A percentile compares a stretch with the other conserved stretches of the same genome.
Conservation (phyloP, 2,329 filamentous ascomycete genomes). For the Erysiphe pulchra region DNA sequence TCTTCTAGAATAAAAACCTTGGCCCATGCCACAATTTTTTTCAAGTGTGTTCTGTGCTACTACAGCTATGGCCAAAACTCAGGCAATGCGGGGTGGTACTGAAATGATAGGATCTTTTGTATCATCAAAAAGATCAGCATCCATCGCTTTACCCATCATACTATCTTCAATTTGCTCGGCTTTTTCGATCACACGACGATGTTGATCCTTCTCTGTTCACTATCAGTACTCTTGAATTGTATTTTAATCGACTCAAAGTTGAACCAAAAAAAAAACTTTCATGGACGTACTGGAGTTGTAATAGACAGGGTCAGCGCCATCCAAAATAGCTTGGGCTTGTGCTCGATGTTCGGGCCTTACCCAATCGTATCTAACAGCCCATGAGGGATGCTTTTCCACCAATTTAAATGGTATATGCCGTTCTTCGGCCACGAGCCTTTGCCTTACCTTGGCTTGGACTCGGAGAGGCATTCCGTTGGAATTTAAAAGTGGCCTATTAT, state of each 20-base stretch:
- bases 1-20: too few relatives aligned
- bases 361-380: conserved; percentile 3
- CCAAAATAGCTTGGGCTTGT: conserved; percentile 1
- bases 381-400: conserved; percentile 2
- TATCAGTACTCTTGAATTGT: background rate
- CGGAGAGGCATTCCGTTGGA: background rate
- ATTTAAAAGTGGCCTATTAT: background rate
- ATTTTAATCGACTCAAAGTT: too few relatives aligned
- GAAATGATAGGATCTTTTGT: too few relatives aligned
- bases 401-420: conserved; percentile 1
- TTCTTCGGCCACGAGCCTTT: background rate
- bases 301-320: background rate
- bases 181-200: conserved; percentile 1
- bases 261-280: background rate
- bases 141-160: background rate
- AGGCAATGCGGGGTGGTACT: too few relatives aligned
- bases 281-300: background rate
- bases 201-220: background rate
- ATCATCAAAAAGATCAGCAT: background rate
- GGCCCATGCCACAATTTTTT: too few relatives aligned
- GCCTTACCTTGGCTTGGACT: background rate
- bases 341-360: conserved; percentile 1
- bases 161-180: background rate
- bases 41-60: too few relatives aligned
- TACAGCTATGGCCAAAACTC: too few relatives aligned